Conservation (phyloP, 2,329 filamentous ascomycete species). For the Pseudocercospora crystallina region DNA sequence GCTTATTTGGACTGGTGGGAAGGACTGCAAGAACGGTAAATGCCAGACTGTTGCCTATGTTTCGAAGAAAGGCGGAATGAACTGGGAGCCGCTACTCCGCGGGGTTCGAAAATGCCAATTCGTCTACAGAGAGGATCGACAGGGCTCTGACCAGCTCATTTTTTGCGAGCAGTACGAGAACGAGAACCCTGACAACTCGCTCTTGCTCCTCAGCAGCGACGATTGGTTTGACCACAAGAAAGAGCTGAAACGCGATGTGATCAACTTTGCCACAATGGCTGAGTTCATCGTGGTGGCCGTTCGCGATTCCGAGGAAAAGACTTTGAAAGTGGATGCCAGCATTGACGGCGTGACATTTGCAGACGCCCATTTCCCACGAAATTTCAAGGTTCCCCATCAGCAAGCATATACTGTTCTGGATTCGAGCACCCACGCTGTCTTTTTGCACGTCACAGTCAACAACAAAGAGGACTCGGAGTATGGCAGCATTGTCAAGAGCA, state of each 20-base stretch:
- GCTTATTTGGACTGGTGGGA: conserved; percentile 82
- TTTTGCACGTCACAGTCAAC: conserved; percentile 85
- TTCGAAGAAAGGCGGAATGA: conserved; percentile 72
- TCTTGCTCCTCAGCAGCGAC: conserved; percentile 73
- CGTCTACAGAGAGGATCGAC: conserved; percentile 63
- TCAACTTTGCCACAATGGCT: conserved; percentile 89
- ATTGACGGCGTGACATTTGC: conserved; percentile 83
- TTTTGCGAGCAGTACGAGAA: conserved; percentile 65
- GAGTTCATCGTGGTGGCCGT: conserved; percentile 93
- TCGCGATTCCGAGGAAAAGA: conserved; percentile 63
- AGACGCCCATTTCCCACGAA: conserved; percentile 78
- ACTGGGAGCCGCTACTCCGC: conserved; percentile 73
- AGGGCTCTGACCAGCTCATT: conserved; percentile 63
- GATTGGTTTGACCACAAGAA: conserved; percentile 72
- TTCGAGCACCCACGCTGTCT: conserved; percentile 90
- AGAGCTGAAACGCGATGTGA: conserved; percentile 67
- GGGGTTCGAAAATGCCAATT: conserved; percentile 85
- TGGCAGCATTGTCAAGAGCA: conserved; percentile 93
- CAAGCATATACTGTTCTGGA: conserved; percentile 90
- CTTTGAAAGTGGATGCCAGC: conserved; percentile 75
- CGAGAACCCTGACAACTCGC: conserved; percentile 49
- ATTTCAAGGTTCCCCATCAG: conserved; percentile 76
- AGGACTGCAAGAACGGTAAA: conserved; percentile 59
- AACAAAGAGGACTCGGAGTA: conserved; percentile 64
- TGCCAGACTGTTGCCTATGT: conserved; percentile 76